These are phyloP conservation scores for Elaphomyces granulatus DNA, from an alignment of 495 filamentous ascomycete species.

Conservation along the genomic window DNA sequence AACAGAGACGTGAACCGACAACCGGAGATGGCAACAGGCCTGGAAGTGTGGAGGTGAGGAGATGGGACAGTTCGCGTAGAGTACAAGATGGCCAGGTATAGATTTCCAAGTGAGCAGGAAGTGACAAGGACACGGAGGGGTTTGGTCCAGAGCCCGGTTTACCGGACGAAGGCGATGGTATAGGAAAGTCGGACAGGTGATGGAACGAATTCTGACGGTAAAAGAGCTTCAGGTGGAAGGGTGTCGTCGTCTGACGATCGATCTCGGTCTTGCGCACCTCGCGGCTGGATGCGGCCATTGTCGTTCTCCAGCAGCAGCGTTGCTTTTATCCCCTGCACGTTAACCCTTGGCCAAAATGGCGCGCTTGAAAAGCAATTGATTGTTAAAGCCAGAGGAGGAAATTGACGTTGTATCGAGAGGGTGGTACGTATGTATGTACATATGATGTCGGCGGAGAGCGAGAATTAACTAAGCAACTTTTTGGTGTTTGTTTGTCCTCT, in stretches of 20 bases:
- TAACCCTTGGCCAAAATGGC: too few relatives aligned
- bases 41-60: conserved; percentile 54
- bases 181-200: conserved; percentile 30
- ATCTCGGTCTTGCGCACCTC: conserved; percentile 12
- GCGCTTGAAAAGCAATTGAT: too few relatives aligned
- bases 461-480: too few relatives aligned
- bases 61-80: conserved; percentile 65
- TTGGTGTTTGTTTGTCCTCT: too few relatives aligned
- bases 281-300: conserved; percentile 2
- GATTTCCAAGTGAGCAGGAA: conserved; percentile 60
- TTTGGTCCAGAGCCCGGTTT: conserved; percentile 22
- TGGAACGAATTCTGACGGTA: conserved; percentile 62
- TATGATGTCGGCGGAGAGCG: too few relatives aligned
- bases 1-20: conserved; percentile 69
- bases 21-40: conserved; percentile 56
- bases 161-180: conserved; percentile 8
- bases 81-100: conserved; percentile 84
- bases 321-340: too few relatives aligned
- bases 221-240: conserved; percentile 85
- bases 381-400: too few relatives aligned
- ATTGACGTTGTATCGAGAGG: too few relatives aligned
- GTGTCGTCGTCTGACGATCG: conserved; percentile 63
- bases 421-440: too few relatives aligned
- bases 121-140: conserved; percentile 27
- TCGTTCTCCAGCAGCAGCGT: too few relatives aligned